These are phyloP conservation scores for Globisporangium nodosum DNA, from an alignment of 352 stramenopile genomes.

Conservation along the genomic window DNA sequence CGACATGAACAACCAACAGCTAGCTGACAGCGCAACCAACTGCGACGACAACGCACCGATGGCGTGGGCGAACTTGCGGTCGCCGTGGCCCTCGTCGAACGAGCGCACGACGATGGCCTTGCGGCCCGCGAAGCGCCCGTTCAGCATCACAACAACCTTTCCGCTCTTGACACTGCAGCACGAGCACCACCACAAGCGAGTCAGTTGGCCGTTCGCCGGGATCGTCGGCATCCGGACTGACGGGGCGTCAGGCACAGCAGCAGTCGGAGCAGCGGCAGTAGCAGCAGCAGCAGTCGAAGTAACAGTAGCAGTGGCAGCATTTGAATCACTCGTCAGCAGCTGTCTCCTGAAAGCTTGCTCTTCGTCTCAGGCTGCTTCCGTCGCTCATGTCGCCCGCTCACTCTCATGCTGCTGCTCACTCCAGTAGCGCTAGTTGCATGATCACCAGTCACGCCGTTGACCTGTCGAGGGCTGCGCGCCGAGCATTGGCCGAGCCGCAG, in stretches of 20 bases:
- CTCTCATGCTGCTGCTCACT: no score
- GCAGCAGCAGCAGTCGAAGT: no score
- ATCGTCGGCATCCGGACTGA: neutral
- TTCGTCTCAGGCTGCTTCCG: no score
- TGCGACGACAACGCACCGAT: constrained; percentile 57
- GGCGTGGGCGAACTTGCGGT: constrained; percentile 97
- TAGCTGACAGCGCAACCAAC: neutral
- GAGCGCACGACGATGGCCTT: constrained; percentile 99
- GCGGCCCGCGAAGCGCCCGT: constrained; percentile 97
- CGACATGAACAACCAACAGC: neutral
- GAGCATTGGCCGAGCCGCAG: no score
- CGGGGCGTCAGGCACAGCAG: neutral
- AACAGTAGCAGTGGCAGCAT: no score
- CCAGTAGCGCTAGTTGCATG: no score
- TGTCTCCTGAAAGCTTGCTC: no score
- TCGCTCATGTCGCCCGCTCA: no score
- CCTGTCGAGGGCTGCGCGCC: no score
- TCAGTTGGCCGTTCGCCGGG: neutral
- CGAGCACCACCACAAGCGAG: constrained; percentile 11
- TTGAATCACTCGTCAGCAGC: no score
- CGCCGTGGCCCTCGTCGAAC: constrained; percentile 94
- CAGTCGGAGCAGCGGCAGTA: neutral
- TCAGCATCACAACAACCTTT: constrained; percentile 99
- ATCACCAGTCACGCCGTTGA: no score
- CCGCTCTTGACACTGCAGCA: constrained; percentile 91